Evolutionary conservation across 2,329 filamentous ascomycete species (phyloP).

Genomic region (Phaeosphaeriaceae sp.): DNA sequence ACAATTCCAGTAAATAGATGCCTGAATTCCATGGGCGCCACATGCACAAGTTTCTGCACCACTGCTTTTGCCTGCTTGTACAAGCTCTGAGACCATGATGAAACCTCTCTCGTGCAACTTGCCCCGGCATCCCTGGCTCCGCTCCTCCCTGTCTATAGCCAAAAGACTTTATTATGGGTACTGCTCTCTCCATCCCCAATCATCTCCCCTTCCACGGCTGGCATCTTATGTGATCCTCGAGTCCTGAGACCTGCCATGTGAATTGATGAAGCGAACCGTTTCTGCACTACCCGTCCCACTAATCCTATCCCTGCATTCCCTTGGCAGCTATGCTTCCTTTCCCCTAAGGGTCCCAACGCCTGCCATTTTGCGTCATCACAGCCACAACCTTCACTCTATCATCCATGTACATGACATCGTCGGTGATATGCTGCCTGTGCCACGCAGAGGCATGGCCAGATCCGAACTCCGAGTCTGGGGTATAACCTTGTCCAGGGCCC

Average conservation of each 20-base stretch:
- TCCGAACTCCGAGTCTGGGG: not conserved
- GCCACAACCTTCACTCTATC: not conserved
- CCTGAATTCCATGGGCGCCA: not conserved
- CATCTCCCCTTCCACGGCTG: slow-evolving; percentile 1
- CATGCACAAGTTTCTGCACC: slow-evolving; percentile 1
- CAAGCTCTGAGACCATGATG: slow-evolving; percentile 36
- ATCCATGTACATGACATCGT: not conserved
- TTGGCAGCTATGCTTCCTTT: too few species aligned
- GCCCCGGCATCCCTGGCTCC: slow-evolving; percentile 22
- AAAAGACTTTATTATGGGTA: slow-evolving; percentile 18
- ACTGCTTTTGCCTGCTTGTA: slow-evolving; percentile 12
- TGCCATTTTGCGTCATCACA: slow-evolving; percentile 7
- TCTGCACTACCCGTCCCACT: slow-evolving; percentile 7
- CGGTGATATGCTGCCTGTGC: slow-evolving; percentile 3
- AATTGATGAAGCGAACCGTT: slow-evolving; percentile 15
- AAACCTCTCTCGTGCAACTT: slow-evolving; percentile 35
- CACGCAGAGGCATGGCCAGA: slow-evolving; percentile 1
- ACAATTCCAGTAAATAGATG: too few species aligned
- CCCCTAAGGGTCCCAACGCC: slow-evolving; percentile 2
- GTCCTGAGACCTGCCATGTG: slow-evolving; percentile 21
- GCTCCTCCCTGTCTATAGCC: slow-evolving; percentile 17
- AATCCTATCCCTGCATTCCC: slow-evolving; percentile 8
- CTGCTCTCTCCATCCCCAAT: slow-evolving; percentile 19
- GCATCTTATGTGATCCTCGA: slow-evolving; percentile 14
- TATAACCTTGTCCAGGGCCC: not conserved